These are phyloP conservation scores for Sindora glabra DNA, from an alignment of 306 rosid species.

Conservation along the genomic window DNA sequence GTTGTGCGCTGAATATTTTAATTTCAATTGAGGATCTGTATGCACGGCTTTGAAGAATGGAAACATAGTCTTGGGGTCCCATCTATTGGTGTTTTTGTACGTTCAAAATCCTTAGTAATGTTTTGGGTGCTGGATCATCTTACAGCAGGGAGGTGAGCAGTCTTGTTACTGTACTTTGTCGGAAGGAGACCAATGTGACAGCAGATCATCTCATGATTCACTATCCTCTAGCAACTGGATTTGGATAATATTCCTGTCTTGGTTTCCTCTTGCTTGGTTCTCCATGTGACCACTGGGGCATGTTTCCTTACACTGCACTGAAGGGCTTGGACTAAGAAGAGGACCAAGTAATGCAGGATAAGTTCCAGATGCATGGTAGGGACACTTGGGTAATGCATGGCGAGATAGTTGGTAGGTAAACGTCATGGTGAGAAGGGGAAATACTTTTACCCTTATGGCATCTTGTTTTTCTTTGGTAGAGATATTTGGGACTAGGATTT, in stretches of 20 bases:
- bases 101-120: slow-evolving; percentile 37
- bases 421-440: slow-evolving; percentile 20
- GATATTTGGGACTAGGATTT: slow-evolving; percentile 19
- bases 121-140: slow-evolving; percentile 59
- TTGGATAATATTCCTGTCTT: slow-evolving; percentile 48
- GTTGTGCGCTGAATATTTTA: too few species aligned
- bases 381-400: slow-evolving; percentile 30
- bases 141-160: slow-evolving; percentile 52
- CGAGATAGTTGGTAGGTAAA: slow-evolving; percentile 22
- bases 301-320: slow-evolving; percentile 35
- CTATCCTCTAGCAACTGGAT: slow-evolving; percentile 44
- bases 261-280: slow-evolving; percentile 65
- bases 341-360: slow-evolving; percentile 55
- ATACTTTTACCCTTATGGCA: slow-evolving; percentile 8
- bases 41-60: slow-evolving; percentile 26
- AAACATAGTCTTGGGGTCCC: slow-evolving; percentile 43
- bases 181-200: slow-evolving; percentile 64
- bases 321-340: slow-evolving; percentile 55
- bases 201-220: slow-evolving; percentile 45
- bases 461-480: slow-evolving; percentile 26
- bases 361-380: slow-evolving; percentile 40
- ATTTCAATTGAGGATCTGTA: too few species aligned
- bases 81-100: slow-evolving; percentile 28
- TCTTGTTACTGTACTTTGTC: slow-evolving; percentile 41
- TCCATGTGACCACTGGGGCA: slow-evolving; percentile 38